phyloP scores from a whole-genome alignment of 2,329 filamentous ascomycete genomes.

The Penicillium sp. region DNA sequence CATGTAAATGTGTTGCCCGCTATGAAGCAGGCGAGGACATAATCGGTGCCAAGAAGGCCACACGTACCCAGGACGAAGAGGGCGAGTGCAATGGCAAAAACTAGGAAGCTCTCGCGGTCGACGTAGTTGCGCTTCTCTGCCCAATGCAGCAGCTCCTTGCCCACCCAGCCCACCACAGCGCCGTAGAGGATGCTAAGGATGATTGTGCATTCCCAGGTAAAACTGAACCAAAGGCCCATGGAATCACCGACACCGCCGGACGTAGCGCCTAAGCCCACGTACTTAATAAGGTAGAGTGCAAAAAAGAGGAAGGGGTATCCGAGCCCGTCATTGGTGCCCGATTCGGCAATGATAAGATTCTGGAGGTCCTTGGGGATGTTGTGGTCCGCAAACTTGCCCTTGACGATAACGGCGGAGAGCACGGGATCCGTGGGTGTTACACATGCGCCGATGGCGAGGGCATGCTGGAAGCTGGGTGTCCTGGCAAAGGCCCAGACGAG shows the following conservation, averaged over 20 bases:
- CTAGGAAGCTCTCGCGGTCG: neutral
- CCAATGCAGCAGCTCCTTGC: too few species aligned
- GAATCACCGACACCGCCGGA: slow-evolving; percentile 18
- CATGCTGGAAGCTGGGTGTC: too few species aligned
- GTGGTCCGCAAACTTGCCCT: slow-evolving; percentile 62
- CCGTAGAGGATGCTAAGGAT: too few species aligned
- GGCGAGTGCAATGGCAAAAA: neutral
- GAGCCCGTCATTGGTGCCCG: slow-evolving; percentile 62
- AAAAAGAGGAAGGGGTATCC: slow-evolving; percentile 63
- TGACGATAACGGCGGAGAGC: slow-evolving; percentile 62
- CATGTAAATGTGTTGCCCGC: slow-evolving; percentile 62
- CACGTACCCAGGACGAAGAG: slow-evolving; percentile 60
- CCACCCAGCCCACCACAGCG: slow-evolving; percentile 52
- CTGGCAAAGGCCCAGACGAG: too few species aligned
- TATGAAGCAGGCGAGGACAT: slow-evolving; percentile 61
- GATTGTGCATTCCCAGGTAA: slow-evolving; percentile 25
- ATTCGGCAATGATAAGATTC: slow-evolving; percentile 63
- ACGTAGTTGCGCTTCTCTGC: too few species aligned
- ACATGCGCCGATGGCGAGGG: slow-evolving; percentile 59
- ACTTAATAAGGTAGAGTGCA: slow-evolving; percentile 57
- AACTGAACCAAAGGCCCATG: too few species aligned
- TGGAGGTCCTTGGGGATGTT: slow-evolving; percentile 58
- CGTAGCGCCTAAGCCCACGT: slow-evolving; percentile 36
- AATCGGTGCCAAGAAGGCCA: slow-evolving; percentile 58
- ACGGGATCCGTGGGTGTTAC: slow-evolving; percentile 63